Percentiles rank a stretch among this genome's conserved stretches.
Evolutionary conservation across 352 stramenopile genomes (phyloP).

Genomic region (Phytophthora megakarya): DNA sequence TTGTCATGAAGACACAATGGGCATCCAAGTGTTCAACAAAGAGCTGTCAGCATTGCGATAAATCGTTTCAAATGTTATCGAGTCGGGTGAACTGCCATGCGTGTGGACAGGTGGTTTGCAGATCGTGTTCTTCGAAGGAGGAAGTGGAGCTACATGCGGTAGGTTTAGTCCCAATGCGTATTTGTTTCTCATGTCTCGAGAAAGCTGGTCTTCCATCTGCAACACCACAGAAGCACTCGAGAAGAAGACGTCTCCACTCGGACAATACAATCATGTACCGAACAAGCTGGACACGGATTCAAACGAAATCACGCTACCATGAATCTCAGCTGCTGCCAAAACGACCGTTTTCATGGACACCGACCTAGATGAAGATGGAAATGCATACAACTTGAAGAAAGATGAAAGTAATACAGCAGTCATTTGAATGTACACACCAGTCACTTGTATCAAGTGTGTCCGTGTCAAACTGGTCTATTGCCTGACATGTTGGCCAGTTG

Average conservation of each 20-base stretch:
- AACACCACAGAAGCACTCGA: conserved; percentile 14
- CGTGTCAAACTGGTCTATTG: neutral
- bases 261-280: conserved; percentile 18
- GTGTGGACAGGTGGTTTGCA: conserved; percentile 46
- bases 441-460: neutral
- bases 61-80: conserved; percentile 45
- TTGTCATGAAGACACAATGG: conserved; percentile 58
- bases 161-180: conserved; percentile 44
- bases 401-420: no score
- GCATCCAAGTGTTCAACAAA: conserved; percentile 32
- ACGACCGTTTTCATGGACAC: conserved; percentile 24
- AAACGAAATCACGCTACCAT: neutral
- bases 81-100: conserved; percentile 47
- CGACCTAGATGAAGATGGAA: conserved; percentile 26
- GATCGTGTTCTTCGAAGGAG: conserved; percentile 43
- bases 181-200: conserved; percentile 42
- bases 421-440: neutral
- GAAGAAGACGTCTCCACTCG: conserved; percentile 32
- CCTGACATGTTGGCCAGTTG: neutral
- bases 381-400: no score
- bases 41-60: conserved; percentile 42
- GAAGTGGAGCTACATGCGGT: conserved; percentile 45
- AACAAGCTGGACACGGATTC: neutral
- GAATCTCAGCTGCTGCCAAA: conserved; percentile 15
- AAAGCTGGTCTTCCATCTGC: conserved; percentile 27